Evolutionary conservation across 2,329 filamentous ascomycete genomes (phyloP).

Genomic region (Colletotrichum scovillei): DNA sequence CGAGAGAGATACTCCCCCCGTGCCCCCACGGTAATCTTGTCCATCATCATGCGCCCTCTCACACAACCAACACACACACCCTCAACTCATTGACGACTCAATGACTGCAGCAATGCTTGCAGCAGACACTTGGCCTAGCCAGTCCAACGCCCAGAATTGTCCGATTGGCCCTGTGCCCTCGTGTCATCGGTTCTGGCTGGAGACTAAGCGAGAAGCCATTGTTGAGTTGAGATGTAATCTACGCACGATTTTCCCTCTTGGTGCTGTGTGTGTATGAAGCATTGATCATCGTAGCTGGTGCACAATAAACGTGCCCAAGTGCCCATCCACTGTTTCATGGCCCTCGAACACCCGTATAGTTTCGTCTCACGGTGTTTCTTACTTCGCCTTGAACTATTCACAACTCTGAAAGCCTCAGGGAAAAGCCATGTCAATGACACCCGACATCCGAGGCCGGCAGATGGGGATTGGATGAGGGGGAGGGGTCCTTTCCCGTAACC

Average conservation of each 20-base stretch:
- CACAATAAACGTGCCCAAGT: too few relatives aligned
- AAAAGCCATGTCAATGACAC: background rate
- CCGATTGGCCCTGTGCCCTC: constrained; percentile 1
- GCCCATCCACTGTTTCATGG: too few relatives aligned
- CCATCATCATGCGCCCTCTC: background rate
- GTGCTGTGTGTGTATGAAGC: too few relatives aligned
- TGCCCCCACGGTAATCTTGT: background rate
- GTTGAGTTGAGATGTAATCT: too few relatives aligned
- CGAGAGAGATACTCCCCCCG: background rate
- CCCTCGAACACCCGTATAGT: too few relatives aligned
- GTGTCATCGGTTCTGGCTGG: background rate
- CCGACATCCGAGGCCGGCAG: background rate
- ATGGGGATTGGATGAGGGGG: background rate
- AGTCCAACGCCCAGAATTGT: background rate
- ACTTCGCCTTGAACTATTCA: background rate
- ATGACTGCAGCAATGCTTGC: background rate
- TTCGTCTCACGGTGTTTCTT: background rate
- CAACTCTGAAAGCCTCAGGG: background rate
- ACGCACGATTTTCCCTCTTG: too few relatives aligned
- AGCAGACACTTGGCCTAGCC: background rate
- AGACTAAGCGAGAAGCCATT: background rate
- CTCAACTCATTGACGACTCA: background rate
- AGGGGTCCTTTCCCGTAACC: background rate
- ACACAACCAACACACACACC: background rate
- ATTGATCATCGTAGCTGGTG: too few relatives aligned